phyloP scores from a whole-genome alignment of 176 grass and related monocot species.

The Carex pumila region DNA sequence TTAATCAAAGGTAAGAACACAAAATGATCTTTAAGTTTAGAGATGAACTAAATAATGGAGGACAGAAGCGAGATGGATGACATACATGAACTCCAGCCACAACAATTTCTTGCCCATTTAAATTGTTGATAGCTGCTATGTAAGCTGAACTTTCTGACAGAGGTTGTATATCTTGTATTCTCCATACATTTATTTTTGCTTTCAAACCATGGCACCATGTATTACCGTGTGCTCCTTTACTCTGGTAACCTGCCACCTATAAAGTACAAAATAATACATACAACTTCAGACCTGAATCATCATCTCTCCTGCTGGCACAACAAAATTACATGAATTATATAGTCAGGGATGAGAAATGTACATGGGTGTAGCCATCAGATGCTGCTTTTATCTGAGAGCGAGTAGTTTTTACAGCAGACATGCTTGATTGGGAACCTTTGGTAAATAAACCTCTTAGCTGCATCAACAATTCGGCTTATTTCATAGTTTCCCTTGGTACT shows the following conservation, averaged over 20 bases:
- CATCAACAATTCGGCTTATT: no score
- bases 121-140: not conserved
- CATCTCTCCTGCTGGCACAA: no score
- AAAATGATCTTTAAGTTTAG: no score
- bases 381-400: no score
- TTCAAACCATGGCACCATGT: constrained; percentile 10
- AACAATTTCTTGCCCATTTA: not conserved
- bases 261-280: not conserved
- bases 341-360: not conserved
- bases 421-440: no score
- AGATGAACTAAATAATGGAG: not conserved
- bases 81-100: constrained; percentile 23
- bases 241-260: not conserved
- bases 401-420: no score
- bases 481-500: no score
- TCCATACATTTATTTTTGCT: constrained; percentile 27
- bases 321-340: no score
- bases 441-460: no score
- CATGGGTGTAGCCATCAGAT: not conserved
- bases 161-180: not conserved
- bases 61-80: not conserved
- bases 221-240: not conserved
- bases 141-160: constrained; percentile 4
- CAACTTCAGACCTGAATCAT: no score
- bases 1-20: no score